These are phyloP conservation scores for Cicer yamashitae DNA, from an alignment of 306 rosid genomes.

Conservation along the genomic window DNA sequence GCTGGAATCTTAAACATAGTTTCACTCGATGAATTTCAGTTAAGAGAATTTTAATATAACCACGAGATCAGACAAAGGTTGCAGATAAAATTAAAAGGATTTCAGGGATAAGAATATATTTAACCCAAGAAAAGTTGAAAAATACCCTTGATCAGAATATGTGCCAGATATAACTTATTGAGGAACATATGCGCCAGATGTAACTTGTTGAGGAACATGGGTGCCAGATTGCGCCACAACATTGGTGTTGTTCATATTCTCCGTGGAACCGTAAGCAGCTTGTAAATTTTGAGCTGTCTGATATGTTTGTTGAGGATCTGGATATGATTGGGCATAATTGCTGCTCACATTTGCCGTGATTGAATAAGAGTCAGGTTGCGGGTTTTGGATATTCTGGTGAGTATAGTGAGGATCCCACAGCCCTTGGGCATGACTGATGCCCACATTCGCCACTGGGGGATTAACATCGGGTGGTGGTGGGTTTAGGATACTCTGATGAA, in stretches of 20 bases:
- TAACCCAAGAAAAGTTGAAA: constrained; percentile 34
- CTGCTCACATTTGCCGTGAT: not conserved
- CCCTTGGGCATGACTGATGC: constrained; percentile 8
- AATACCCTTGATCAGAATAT: constrained; percentile 42
- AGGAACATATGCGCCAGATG: constrained; percentile 11
- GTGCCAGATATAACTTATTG: constrained; percentile 37
- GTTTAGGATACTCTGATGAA: constrained; percentile 24
- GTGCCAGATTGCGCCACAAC: constrained; percentile 12
- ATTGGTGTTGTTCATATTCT: constrained; percentile 31
- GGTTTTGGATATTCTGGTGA: constrained; percentile 15
- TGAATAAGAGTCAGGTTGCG: constrained; percentile 1
- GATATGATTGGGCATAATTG: constrained; percentile 29
- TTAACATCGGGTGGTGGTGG: constrained; percentile 29
- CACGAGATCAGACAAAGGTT: constrained; percentile 16
- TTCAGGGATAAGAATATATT: constrained; percentile 11
- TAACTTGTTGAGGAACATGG: constrained; percentile 36
- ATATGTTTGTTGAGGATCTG: constrained; percentile 19
- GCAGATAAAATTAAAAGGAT: constrained; percentile 36
- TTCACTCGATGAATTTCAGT: constrained; percentile 22
- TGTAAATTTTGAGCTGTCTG: constrained; percentile 19
- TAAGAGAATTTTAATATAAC: constrained; percentile 15
- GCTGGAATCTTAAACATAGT: not conserved
- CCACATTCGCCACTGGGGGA: constrained; percentile 8
- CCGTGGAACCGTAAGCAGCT: constrained; percentile 5
- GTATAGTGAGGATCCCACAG: constrained; percentile 25